Percentiles rank a stretch among this genome's conserved stretches.
phyloP scores from a whole-genome alignment of 2,329 filamentous ascomycete species.

The Didymella keratinophila region DNA sequence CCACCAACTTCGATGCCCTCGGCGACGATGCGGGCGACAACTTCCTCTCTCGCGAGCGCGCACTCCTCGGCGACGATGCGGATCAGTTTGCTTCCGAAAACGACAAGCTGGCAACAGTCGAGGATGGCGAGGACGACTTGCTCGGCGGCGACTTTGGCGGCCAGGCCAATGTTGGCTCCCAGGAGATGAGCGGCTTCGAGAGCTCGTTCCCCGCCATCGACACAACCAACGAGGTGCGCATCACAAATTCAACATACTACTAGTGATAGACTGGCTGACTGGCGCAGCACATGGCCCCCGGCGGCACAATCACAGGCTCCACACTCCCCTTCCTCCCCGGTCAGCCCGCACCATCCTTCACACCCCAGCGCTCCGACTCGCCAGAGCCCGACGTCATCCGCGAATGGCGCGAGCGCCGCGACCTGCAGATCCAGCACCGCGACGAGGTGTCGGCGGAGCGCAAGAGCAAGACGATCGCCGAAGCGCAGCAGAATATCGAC shows the following conservation, averaged over 20 bases:
- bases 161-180: conserved; percentile 50
- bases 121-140: conserved; percentile 74
- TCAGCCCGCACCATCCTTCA: conserved; percentile 46
- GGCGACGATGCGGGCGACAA: conserved; percentile 73
- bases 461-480: conserved; percentile 84
- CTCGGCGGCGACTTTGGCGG: conserved; percentile 65
- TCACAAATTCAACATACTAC: not conserved
- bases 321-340: conserved; percentile 62
- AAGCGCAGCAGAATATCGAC: conserved; percentile 93
- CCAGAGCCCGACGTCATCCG: conserved; percentile 87
- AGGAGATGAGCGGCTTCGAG: conserved; percentile 73
- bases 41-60: conserved; percentile 92
- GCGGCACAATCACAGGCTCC: conserved; percentile 80
- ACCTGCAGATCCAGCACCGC: conserved; percentile 82
- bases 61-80: conserved; percentile 89
- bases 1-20: conserved; percentile 55
- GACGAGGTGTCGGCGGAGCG: conserved; percentile 82
- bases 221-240: conserved; percentile 72
- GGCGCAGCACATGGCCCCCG: conserved; percentile 71
- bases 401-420: conserved; percentile 90
- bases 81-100: conserved; percentile 83
- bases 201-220: conserved; percentile 89
- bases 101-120: conserved; percentile 70
- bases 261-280: conserved; percentile 20
- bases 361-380: conserved; percentile 69